phyloP scores from a whole-genome alignment of 345 rosid genomes.

The Hevea brasiliensis region DNA sequence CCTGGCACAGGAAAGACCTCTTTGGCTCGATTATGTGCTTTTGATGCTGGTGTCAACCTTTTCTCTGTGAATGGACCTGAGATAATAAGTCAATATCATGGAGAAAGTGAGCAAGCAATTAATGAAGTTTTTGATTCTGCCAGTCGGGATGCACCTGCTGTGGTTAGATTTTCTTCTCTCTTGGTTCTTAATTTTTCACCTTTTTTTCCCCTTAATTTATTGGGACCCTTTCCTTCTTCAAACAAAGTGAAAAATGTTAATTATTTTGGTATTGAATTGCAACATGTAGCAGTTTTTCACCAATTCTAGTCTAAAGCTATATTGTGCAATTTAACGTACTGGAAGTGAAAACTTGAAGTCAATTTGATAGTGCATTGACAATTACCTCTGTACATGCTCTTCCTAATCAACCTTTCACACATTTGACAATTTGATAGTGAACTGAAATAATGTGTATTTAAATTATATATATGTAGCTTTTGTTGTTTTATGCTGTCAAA shows the following conservation, averaged over 20 bases:
- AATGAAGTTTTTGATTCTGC: conserved; percentile 73
- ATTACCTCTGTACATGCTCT: no score
- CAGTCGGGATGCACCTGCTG: conserved; percentile 64
- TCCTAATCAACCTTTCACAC: not conserved
- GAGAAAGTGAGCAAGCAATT: conserved; percentile 84
- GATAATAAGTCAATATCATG: conserved; percentile 62
- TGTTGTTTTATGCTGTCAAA: not conserved
- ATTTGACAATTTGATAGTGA: no score
- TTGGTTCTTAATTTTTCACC: not conserved
- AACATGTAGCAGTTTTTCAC: not conserved
- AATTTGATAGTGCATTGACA: no score
- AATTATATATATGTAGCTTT: no score
- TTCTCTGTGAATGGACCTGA: conserved; percentile 79
- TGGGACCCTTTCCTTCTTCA: not conserved
- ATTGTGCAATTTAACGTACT: not conserved
- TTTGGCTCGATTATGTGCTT: conserved; percentile 63
- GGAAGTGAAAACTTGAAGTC: not conserved
- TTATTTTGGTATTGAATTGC: no score
- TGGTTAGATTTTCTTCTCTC: conserved; percentile 54
- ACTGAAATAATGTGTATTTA: no score
- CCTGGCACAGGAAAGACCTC: conserved; percentile 95
- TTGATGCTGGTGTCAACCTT: conserved; percentile 60
- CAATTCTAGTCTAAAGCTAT: not conserved
- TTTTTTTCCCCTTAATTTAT: not conserved
- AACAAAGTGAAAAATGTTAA: no score